Conservation (phyloP, 2,329 filamentous ascomycete species). For the Fusarium euwallaceae region DNA sequence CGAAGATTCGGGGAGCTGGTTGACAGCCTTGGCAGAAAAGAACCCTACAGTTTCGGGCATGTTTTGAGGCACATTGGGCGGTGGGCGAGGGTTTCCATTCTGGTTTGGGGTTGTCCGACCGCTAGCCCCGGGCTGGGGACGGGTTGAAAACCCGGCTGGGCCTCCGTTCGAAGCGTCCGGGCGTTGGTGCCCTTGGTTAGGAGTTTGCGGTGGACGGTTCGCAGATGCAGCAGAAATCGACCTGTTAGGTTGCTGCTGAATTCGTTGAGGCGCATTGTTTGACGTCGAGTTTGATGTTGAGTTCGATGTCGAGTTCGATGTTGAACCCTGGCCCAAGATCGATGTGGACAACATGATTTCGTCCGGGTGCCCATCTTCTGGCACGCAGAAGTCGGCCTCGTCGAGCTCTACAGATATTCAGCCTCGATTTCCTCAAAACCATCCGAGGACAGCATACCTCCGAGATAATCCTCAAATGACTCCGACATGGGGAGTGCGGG, state of each 20-base stretch:
- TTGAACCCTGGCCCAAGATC: slow-evolving; percentile 29
- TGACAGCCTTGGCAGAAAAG: slow-evolving; percentile 77
- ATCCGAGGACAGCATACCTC: slow-evolving; percentile 59
- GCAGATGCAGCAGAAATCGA: slow-evolving; percentile 31
- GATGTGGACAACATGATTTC: slow-evolving; percentile 72
- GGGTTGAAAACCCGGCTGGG: slow-evolving; percentile 41
- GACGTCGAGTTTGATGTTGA: not conserved
- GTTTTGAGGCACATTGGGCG: slow-evolving; percentile 43
- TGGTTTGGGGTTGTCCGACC: slow-evolving; percentile 40
- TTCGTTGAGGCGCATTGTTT: slow-evolving; percentile 39
- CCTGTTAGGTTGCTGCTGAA: slow-evolving; percentile 40
- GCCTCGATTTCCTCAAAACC: slow-evolving; percentile 54
- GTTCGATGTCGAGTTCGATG: not conserved
- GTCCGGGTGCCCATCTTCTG: slow-evolving; percentile 79
- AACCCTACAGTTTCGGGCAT: slow-evolving; percentile 68
- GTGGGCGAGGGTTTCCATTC: slow-evolving; percentile 47
- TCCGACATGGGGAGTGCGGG: slow-evolving; percentile 48
- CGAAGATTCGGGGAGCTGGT: slow-evolving; percentile 62
- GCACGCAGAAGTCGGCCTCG: slow-evolving; percentile 80
- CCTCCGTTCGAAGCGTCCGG: slow-evolving; percentile 35
- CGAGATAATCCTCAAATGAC: slow-evolving; percentile 66
- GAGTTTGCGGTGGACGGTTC: slow-evolving; percentile 51
- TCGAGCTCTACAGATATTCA: slow-evolving; percentile 73
- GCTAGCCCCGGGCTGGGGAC: slow-evolving; percentile 30
- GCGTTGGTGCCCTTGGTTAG: slow-evolving; percentile 47